Evolutionary conservation across 148 eudicot genomes (phyloP).

Genomic region (Camellia japonica): DNA sequence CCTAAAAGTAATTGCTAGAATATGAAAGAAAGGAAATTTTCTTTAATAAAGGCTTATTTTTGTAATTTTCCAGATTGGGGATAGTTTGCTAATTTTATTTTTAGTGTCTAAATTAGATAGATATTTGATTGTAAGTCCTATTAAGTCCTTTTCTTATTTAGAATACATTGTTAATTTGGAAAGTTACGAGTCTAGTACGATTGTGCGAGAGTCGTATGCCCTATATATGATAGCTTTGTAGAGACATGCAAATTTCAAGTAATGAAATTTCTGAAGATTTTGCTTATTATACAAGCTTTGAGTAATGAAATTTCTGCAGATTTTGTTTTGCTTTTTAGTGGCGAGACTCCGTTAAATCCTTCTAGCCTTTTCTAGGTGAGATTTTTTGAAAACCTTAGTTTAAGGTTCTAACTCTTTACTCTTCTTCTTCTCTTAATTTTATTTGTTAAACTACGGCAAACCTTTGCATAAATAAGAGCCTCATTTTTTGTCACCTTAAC

Average conservation of each 20-base stretch:
- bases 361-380: neutral
- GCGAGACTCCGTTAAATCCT: neutral
- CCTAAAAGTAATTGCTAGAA: neutral
- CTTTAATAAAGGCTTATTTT: neutral
- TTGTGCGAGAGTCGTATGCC: too few species aligned
- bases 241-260: neutral
- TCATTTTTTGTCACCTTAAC: neutral
- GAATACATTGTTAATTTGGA: too few species aligned
- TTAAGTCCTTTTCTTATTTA: too few species aligned
- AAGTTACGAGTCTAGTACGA: too few species aligned
- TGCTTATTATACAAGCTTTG: neutral
- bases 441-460: neutral
- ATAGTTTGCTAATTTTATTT: too few species aligned
- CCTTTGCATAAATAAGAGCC: neutral
- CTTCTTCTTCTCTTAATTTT: neutral
- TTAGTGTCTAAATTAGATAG: too few species aligned
- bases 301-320: neutral
- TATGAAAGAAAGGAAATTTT: too few species aligned
- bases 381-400: neutral
- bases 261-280: neutral
- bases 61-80: neutral
- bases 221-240: too few species aligned
- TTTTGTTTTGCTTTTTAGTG: neutral
- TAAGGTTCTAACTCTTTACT: neutral
- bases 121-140: too few species aligned